Conservation (phyloP, 176 grass and related monocot genomes). For the Paspalum notatum region DNA sequence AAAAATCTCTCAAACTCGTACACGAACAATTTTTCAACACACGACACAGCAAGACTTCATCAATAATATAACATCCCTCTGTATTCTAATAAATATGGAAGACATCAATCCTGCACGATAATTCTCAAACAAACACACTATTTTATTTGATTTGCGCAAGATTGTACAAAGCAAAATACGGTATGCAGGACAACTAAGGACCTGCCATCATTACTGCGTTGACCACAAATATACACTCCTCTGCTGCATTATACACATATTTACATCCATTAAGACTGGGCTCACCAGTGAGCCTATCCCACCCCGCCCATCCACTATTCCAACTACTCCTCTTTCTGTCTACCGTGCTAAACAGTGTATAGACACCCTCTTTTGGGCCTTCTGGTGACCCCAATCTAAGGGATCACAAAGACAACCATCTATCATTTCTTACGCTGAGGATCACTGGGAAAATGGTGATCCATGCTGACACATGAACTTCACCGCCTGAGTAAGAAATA, state of each 20-base stretch:
- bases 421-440: background rate
- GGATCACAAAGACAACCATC: constrained; percentile 6
- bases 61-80: background rate
- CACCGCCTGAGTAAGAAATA: constrained; percentile 19
- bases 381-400: too few relatives aligned
- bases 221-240: constrained; percentile 44
- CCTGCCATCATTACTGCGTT: constrained; percentile 54
- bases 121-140: constrained; percentile 28
- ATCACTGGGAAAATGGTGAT: constrained; percentile 8
- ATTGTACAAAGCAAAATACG: constrained; percentile 36
- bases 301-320: too few relatives aligned
- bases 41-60: background rate
- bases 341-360: too few relatives aligned
- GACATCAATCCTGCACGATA: background rate
- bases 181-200: constrained; percentile 38
- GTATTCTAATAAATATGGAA: constrained; percentile 9
- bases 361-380: too few relatives aligned
- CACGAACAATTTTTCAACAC: background rate
- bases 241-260: constrained; percentile 55
- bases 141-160: constrained; percentile 36
- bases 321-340: too few relatives aligned
- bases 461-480: constrained; percentile 21
- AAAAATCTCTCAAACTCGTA: background rate
- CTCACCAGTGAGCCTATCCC: too few relatives aligned
- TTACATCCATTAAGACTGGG: constrained; percentile 47